These are phyloP conservation scores for Aeschynomene evenia DNA, from an alignment of 306 rosid species.

Conservation along the genomic window DNA sequence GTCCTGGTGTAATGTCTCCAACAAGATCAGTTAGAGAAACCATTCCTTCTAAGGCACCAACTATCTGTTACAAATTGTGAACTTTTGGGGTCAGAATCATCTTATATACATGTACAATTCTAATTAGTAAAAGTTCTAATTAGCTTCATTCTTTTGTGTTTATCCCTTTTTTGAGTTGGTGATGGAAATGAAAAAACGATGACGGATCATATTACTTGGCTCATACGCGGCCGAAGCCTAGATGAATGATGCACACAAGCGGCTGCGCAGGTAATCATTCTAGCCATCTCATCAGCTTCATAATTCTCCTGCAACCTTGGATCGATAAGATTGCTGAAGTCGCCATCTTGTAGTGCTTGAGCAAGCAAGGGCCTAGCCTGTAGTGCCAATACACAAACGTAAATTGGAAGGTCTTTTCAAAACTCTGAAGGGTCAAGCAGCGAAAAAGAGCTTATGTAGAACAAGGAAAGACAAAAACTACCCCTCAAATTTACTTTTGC, in stretches of 20 bases:
- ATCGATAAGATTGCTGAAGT: slow-evolving; percentile 45
- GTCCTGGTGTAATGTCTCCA: slow-evolving; percentile 29
- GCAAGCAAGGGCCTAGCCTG: slow-evolving; percentile 70
- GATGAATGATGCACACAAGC: slow-evolving; percentile 56
- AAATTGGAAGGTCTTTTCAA: neutral
- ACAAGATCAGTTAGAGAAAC: slow-evolving; percentile 42
- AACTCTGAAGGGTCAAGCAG: neutral
- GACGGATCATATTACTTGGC: slow-evolving; percentile 46
- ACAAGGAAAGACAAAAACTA: neutral
- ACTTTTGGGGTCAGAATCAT: neutral
- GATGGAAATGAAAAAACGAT: neutral
- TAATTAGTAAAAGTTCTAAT: neutral
- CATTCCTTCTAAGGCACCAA: slow-evolving; percentile 53
- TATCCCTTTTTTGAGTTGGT: neutral
- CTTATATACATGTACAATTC: neutral
- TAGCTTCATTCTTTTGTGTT: neutral
- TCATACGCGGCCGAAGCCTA: slow-evolving; percentile 55
- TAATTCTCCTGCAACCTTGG: slow-evolving; percentile 50
- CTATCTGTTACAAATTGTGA: slow-evolving; percentile 35
- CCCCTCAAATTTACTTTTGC: slow-evolving; percentile 1
- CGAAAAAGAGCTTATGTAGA: neutral
- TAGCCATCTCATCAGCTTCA: slow-evolving; percentile 42
- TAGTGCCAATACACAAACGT: slow-evolving; percentile 3
- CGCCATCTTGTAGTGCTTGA: slow-evolving; percentile 45
- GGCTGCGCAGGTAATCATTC: slow-evolving; percentile 60